These are phyloP conservation scores for Calcarisporium arbuscula DNA, from an alignment of 2,329 filamentous ascomycete species.

Conservation along the genomic window DNA sequence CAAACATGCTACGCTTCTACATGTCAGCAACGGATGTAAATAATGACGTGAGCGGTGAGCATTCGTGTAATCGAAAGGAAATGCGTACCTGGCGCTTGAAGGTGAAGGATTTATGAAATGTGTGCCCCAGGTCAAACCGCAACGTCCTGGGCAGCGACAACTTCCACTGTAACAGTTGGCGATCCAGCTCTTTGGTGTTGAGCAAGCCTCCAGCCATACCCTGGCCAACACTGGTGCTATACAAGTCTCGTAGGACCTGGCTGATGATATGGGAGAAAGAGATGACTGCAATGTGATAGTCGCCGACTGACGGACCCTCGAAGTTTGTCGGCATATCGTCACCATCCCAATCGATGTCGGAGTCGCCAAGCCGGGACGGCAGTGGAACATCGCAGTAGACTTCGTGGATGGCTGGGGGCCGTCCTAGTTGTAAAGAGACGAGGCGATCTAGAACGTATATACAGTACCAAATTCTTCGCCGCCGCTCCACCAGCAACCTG, in stretches of 20 bases:
- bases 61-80: not conserved
- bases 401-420: constrained; percentile 30
- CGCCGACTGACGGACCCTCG: constrained; percentile 14
- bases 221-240: constrained; percentile 16
- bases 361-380: constrained; percentile 17
- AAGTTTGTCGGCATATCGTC: not conserved
- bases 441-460: constrained; percentile 33
- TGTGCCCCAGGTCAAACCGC: constrained; percentile 31
- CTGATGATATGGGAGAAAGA: constrained; percentile 27
- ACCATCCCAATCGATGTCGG: constrained; percentile 13
- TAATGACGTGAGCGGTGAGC: too few species aligned
- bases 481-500: constrained; percentile 10
- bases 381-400: constrained; percentile 21
- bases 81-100: constrained; percentile 24
- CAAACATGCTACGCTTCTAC: constrained; percentile 32
- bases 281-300: constrained; percentile 28
- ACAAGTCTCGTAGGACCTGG: constrained; percentile 20
- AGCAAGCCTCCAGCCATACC: constrained; percentile 8
- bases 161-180: constrained; percentile 25
- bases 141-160: constrained; percentile 23
- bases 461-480: constrained; percentile 27
- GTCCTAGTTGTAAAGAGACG: constrained; percentile 29
- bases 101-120: constrained; percentile 23
- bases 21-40: not conserved
- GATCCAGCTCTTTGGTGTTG: constrained; percentile 20